Percentiles rank a stretch among this genome's conserved stretches.
Evolutionary conservation across 495 filamentous ascomycete genomes (phyloP).

Genomic region (Neurospora sp.): DNA sequence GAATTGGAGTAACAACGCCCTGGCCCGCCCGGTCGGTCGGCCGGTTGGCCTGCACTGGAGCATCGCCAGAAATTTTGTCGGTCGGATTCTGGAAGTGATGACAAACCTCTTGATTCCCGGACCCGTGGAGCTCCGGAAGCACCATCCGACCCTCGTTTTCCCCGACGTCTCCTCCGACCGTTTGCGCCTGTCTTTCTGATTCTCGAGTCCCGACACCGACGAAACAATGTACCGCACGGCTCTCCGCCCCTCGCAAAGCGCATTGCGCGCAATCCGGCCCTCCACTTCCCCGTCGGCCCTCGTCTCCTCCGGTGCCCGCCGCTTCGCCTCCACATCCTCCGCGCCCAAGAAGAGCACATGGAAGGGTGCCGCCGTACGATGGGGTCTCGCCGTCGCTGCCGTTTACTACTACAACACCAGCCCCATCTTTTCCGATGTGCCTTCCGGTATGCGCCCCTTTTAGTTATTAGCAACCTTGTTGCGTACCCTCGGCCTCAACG

Average conservation of each 20-base stretch:
- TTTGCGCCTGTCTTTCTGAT: neutral
- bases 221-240: constrained; percentile 52
- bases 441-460: constrained; percentile 47
- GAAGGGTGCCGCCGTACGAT: constrained; percentile 65
- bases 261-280: constrained; percentile 29
- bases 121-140: constrained; percentile 5
- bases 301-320: constrained; percentile 28
- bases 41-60: neutral
- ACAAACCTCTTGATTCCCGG: constrained; percentile 12
- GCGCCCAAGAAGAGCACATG: constrained; percentile 64
- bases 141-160: constrained; percentile 9
- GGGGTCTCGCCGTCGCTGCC: constrained; percentile 65
- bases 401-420: constrained; percentile 92
- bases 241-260: constrained; percentile 45
- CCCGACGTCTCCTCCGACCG: neutral
- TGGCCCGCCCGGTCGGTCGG: neutral
- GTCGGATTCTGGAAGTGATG: constrained; percentile 9
- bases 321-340: constrained; percentile 64
- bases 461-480: neutral
- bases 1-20: neutral
- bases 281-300: constrained; percentile 2
- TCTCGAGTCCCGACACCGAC: constrained; percentile 2
- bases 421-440: constrained; percentile 74
- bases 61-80: constrained; percentile 19
- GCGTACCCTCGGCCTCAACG: constrained; percentile 13